Evolutionary conservation across 768 basidiomycete genomes (phyloP).

Genomic region (Tulasnella sp.): DNA sequence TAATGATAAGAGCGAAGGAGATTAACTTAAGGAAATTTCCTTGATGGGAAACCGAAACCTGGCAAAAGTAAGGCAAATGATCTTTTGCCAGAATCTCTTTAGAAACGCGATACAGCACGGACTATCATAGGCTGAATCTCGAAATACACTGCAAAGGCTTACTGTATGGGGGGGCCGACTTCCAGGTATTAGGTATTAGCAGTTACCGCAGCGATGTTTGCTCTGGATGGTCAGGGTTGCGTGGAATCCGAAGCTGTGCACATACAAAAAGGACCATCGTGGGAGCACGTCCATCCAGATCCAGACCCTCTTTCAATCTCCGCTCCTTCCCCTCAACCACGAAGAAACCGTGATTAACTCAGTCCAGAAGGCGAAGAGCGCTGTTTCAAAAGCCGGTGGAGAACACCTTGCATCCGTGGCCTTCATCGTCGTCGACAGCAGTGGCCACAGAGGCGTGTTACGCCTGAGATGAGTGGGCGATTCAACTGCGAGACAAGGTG

Average conservation of each 20-base stretch:
- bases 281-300: not conserved
- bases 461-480: not conserved
- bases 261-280: slow-evolving; percentile 8
- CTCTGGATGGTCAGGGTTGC: not conserved
- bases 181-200: slow-evolving; percentile 1
- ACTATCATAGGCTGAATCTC: not conserved
- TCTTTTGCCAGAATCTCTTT: not conserved
- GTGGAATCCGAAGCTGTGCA: not conserved
- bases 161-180: not conserved
- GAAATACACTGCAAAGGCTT: not conserved
- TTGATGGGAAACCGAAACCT: not conserved
- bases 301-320: slow-evolving; percentile 17
- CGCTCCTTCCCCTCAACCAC: not conserved
- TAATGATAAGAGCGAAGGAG: not conserved
- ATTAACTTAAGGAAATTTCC: not conserved
- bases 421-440: not conserved
- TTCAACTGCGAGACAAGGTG: not conserved
- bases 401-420: not conserved
- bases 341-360: slow-evolving; percentile 5
- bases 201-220: not conserved
- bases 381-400: not conserved
- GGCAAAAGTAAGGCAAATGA: not conserved
- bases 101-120: not conserved
- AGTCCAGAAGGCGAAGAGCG: slow-evolving; percentile 4
- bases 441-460: not conserved